phyloP scores from a whole-genome alignment of 2,329 filamentous ascomycete genomes.

The Neospermospora avenae region DNA sequence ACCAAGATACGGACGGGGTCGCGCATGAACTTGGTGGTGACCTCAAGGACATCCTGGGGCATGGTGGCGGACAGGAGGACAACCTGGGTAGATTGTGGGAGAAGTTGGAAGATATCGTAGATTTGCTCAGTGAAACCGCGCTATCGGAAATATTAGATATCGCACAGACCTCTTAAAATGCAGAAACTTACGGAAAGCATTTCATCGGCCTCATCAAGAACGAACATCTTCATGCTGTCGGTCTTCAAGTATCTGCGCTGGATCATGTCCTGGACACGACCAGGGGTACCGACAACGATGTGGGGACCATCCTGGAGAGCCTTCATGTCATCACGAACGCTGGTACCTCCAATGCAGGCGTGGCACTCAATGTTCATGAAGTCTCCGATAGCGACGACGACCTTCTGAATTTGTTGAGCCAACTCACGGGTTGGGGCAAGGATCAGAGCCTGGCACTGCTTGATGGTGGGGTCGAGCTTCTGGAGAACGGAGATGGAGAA shows the following conservation, averaged over 20 bases:
- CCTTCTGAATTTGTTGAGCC: slow-evolving; percentile 99
- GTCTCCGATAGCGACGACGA: slow-evolving; percentile 96
- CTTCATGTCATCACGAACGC: slow-evolving; percentile 98
- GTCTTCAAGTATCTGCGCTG: slow-evolving; percentile 96
- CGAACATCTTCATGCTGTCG: slow-evolving; percentile 99
- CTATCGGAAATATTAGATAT: slow-evolving; percentile 45
- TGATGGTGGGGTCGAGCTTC: slow-evolving; percentile 93
- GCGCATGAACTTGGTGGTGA: slow-evolving; percentile 99
- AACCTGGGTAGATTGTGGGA: slow-evolving; percentile 97
- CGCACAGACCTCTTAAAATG: neutral
- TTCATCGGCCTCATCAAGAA: slow-evolving; percentile 98
- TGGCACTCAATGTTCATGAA: slow-evolving; percentile 99
- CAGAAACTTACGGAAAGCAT: slow-evolving; percentile 79
- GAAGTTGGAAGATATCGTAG: slow-evolving; percentile 99
- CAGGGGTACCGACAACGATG: slow-evolving; percentile 95
- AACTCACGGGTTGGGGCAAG: slow-evolving; percentile 97
- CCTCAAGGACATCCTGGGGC: slow-evolving; percentile 97
- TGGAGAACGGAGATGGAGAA: slow-evolving; percentile 99
- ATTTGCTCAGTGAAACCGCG: slow-evolving; percentile 99
- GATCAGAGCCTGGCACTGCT: slow-evolving; percentile 97
- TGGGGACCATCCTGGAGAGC: slow-evolving; percentile 93
- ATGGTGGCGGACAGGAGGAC: slow-evolving; percentile 97
- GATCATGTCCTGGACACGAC: slow-evolving; percentile 99
- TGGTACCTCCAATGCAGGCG: slow-evolving; percentile 98
- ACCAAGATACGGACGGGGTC: slow-evolving; percentile 98